phyloP scores from a whole-genome alignment of 148 eudicot genomes.

The Nepenthes mirabilis region DNA sequence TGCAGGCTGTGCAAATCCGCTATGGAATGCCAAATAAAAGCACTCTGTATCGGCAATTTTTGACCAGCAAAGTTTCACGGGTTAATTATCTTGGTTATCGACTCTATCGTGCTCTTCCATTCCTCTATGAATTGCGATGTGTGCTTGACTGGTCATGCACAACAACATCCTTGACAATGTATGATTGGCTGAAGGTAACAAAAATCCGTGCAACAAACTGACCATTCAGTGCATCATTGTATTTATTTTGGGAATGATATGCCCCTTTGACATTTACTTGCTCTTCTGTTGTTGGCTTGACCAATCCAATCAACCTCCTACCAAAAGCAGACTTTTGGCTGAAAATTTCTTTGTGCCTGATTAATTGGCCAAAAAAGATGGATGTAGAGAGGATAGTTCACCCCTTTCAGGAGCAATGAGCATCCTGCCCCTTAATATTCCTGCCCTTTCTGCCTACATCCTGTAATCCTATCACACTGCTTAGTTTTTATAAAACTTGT shows the following conservation, averaged over 20 bases:
- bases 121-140: conserved; percentile 90
- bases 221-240: background rate
- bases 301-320: too few relatives aligned
- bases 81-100: conserved; percentile 82
- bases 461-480: too few relatives aligned
- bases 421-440: too few relatives aligned
- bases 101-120: conserved; percentile 91
- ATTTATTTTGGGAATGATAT: background rate
- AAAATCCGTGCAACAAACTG: conserved; percentile 7
- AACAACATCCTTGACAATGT: conserved; percentile 93
- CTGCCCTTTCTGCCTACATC: too few relatives aligned
- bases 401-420: too few relatives aligned
- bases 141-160: conserved; percentile 99
- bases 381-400: too few relatives aligned
- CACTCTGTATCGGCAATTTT: conserved; percentile 88
- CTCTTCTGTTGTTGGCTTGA: too few relatives aligned
- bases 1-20: conserved; percentile 95
- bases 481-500: too few relatives aligned
- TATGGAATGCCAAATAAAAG: conserved; percentile 96
- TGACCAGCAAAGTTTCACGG: conserved; percentile 78
- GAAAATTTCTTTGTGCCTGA: too few relatives aligned
- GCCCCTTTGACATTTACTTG: background rate
- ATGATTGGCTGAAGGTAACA: conserved; percentile 98
- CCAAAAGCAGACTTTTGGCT: too few relatives aligned
- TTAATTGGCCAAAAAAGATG: too few relatives aligned